A percentile compares a stretch with the other conserved stretches of the same genome.
Evolutionary conservation across 2,329 filamentous ascomycete species (phyloP).

Genomic region (Phyllosticta citriasiana): DNA sequence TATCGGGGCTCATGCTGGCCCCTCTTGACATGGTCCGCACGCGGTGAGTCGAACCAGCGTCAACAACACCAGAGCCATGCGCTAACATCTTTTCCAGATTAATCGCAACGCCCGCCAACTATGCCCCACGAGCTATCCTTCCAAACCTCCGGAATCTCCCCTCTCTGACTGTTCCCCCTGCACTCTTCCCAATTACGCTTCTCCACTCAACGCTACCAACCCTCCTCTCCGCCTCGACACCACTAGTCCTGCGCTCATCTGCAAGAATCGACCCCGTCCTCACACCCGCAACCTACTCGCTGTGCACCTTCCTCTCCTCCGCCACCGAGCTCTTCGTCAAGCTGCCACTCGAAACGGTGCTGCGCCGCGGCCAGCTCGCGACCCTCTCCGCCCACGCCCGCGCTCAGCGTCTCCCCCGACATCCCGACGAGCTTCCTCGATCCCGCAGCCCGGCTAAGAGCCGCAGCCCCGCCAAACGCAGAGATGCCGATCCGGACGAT

Average conservation of each 20-base stretch:
- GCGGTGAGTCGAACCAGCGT: constrained; percentile 26
- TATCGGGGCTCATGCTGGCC: constrained; percentile 70
- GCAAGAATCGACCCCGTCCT: constrained; percentile 73
- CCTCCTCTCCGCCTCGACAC: constrained; percentile 69
- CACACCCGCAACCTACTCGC: constrained; percentile 70
- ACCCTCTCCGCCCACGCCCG: constrained; percentile 36
- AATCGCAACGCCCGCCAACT: constrained; percentile 71
- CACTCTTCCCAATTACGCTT: constrained; percentile 71
- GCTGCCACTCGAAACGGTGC: constrained; percentile 82
- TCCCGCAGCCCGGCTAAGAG: constrained; percentile 9
- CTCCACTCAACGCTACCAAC: constrained; percentile 79
- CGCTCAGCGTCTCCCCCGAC: constrained; percentile 14
- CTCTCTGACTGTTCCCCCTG: constrained; percentile 54
- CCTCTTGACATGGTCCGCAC: constrained; percentile 88
- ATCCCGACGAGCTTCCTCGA: constrained; percentile 16
- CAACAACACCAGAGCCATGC: background rate
- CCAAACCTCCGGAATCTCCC: constrained; percentile 69
- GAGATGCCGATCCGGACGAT: background rate
- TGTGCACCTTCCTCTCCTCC: constrained; percentile 73
- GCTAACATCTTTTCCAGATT: constrained; percentile 41
- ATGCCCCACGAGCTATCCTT: constrained; percentile 66
- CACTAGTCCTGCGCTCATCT: constrained; percentile 75
- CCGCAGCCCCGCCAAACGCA: background rate
- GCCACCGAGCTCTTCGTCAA: constrained; percentile 74
- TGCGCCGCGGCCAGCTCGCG: constrained; percentile 77